Percentiles rank a stretch among this genome's conserved stretches.
These are phyloP conservation scores for Fusarium gaditjirri DNA, from an alignment of 2,329 filamentous ascomycete genomes.

Conservation along the genomic window DNA sequence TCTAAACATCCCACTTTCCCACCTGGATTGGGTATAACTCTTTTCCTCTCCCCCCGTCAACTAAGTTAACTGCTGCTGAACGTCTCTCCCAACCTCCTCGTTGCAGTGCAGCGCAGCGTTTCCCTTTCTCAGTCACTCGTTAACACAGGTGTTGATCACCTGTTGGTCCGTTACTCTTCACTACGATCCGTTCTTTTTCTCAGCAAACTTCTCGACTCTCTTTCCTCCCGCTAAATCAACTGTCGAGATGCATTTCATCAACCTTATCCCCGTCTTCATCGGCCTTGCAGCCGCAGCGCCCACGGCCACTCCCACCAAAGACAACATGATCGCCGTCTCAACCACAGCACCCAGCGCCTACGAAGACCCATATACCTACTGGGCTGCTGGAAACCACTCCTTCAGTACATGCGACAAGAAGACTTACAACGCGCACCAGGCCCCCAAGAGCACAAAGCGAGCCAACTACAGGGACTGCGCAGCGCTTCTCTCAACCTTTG, in stretches of 20 bases:
- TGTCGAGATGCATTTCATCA: conserved; percentile 28
- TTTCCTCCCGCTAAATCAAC: not conserved
- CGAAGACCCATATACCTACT: conserved; percentile 36
- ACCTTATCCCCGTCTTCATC: conserved; percentile 16
- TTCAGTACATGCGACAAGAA: conserved; percentile 44
- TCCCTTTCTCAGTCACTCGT: conserved; percentile 37
- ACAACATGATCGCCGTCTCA: conserved; percentile 32
- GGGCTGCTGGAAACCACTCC: conserved; percentile 39
- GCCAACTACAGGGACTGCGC: conserved; percentile 48
- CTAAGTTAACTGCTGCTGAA: not conserved
- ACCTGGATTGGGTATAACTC: not conserved
- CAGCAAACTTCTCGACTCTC: not conserved
- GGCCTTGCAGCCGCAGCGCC: conserved; percentile 33
- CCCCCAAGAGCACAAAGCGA: conserved; percentile 29
- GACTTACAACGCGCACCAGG: conserved; percentile 34
- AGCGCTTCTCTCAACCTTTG: conserved; percentile 47
- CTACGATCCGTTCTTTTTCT: conserved; percentile 6
- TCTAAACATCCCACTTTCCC: conserved; percentile 5
- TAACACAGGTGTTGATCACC: conserved; percentile 34
- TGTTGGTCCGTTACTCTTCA: conserved; percentile 20
- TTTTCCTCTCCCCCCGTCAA: not conserved
- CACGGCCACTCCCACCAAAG: conserved; percentile 1
- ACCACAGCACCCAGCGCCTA: conserved; percentile 16
- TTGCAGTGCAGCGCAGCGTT: conserved; percentile 22
- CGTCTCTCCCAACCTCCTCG: not conserved